Base-by-base conservation (phyloP, 2,329 filamentous ascomycete genomes). In the Thermoascus crustaceus region DNA sequence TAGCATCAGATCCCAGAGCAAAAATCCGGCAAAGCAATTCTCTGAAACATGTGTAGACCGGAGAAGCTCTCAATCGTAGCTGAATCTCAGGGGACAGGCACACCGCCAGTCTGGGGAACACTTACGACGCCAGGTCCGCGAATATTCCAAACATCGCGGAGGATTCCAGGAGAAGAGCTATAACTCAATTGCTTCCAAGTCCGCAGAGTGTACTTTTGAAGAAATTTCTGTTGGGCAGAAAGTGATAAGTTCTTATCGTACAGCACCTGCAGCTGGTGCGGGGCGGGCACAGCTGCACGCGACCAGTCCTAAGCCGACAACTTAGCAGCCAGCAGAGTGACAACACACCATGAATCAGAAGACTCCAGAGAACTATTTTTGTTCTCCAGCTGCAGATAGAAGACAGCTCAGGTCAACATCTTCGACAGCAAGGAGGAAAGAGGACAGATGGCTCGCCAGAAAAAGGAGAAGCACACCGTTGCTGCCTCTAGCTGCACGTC, bases 51-150 rank as follows among this genome's bases (percentile, higher is more conserved):
- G n/a, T n/a, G n/a, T n/a, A n/a, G n/a, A n/a, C n/a, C n/a, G n/a
- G n/a, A n/a, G n/a, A n/a, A n/a, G n/a, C n/a, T n/a, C n/a, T n/a
- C n/a, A n/a, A n/a, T n/a, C n/a, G n/a, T n/a, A n/a, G n/a, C n/a
- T n/a, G n/a, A n/a, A n/a, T n/a, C n/a, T n/a, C n/a, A n/a, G n/a
- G n/a, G n/a, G n/a, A n/a, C n/a, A n/a, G n/a, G n/a, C n/a, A n/a
- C n/a, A n/a, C n/a, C n/a, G n/a, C n/a, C 10, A 24, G 26, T 21
- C 10, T n/a, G 13, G 16, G 29, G 13, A 54, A 21, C 47, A 72
- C 81, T 68, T 68, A 87, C 82, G 82, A 85, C 60, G 87, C 68
- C 50, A 86, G 68, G 63, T 85, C 82, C 50, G 83, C 77, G 50
- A 87, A 74, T 50, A 86, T 74, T 62, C 82, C 80, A 55, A 88